Conservation (phyloP, 106 monocot species). For the Chionographis japonica region DNA sequence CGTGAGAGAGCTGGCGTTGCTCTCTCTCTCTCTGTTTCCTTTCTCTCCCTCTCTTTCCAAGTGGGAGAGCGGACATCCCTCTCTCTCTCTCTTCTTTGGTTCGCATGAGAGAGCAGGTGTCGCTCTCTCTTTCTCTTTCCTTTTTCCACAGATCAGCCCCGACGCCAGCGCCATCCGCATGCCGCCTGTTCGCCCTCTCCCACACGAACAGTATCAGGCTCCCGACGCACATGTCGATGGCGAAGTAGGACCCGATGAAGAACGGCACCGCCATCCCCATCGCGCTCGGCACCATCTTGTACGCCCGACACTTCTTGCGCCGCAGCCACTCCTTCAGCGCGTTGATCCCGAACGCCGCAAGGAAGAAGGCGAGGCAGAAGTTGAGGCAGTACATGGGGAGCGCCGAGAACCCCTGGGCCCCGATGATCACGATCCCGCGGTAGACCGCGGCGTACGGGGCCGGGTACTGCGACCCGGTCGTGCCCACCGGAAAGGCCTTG, state of each 20-base stretch:
- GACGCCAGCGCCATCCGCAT: constrained; percentile 19
- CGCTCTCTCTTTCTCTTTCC: too few species aligned
- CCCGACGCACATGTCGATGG: constrained; percentile 43
- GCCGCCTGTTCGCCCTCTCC: constrained; percentile 1
- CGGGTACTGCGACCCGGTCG: constrained; percentile 1
- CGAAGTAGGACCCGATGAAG: constrained; percentile 37
- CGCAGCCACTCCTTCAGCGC: constrained; percentile 11
- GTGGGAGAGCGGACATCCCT: too few species aligned
- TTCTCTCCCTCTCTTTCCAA: too few species aligned
- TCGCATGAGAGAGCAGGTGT: too few species aligned
- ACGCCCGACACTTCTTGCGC: neutral
- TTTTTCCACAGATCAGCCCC: constrained; percentile 41
- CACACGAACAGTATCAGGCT: constrained; percentile 31
- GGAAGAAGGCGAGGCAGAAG: constrained; percentile 34
- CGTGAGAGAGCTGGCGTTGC: too few species aligned
- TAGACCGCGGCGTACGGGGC: constrained; percentile 34
- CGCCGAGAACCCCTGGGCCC: constrained; percentile 21
- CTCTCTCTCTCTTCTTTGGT: too few species aligned
- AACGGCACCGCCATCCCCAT: constrained; percentile 40
- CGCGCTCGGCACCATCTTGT: constrained; percentile 19
- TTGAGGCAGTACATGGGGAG: constrained; percentile 28
- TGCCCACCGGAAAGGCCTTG: constrained; percentile 17
- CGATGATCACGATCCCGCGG: constrained; percentile 27
- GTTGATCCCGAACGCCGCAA: constrained; percentile 12
- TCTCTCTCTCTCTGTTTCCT: too few species aligned